Base-by-base conservation (phyloP, 2,329 filamentous ascomycete species). In the Clarireedia hainanense region DNA sequence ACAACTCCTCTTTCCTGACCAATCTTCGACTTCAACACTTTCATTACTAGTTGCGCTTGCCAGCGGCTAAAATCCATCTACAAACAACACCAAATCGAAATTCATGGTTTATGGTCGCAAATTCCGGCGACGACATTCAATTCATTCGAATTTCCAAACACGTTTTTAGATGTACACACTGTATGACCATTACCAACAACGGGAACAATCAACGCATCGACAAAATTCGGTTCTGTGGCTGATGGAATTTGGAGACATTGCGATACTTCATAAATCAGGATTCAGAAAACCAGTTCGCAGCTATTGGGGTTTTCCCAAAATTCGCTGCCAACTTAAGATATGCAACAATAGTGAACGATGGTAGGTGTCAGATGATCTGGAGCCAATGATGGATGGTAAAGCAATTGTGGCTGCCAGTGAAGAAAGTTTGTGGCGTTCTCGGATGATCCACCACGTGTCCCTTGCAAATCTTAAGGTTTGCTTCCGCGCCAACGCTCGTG, bases 301-400 rank as follows among this genome's bases (percentile, higher is more conserved):
- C 7, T n/a, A 42, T 9, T 7, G 17, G 17, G 39, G n/a, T 6
- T n/a, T 42, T 42, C 15, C n/a, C 0, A 1, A 10, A 42, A n/a
- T 42, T n/a, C 39, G 39, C 39, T 42, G 39, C 15, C 39, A 42
- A 42, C 39, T 42, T 81, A 5, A 42, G 39, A 42, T 20, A n/a
- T 42, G 39, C 39, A 42, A 42, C 39, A 42, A 42, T 20, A 20
- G 20, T 20, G 20, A 20, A 20, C 20, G 20, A 42, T 6, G 14
- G 39, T 42, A 42, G 39, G 3, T 17, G 39, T 42, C 39, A 42
- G 39, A 42, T 42, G 39, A 42, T 20, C 17, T 42, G 15, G 15
- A 20, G 17, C 39, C 39, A 42, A 42, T 42, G 39, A 42, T 42
- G 39, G 7, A 42, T 42, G 39, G 7, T 42, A 15, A 10, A 20